Evolutionary conservation across 495 filamentous ascomycete genomes (phyloP).

Genomic region (Aspergillus asperescens): DNA sequence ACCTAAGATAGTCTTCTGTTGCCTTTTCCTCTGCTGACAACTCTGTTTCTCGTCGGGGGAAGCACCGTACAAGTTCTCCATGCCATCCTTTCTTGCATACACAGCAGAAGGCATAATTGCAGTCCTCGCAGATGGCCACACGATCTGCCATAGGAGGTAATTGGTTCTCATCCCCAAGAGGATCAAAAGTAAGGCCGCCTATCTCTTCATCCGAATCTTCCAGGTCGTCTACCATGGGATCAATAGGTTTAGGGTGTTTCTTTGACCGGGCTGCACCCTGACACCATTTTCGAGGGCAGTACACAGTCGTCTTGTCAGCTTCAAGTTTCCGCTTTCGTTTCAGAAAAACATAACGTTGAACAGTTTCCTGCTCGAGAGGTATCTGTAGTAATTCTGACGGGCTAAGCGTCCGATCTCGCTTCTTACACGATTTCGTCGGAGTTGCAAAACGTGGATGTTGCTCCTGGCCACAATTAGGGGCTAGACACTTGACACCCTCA

Average conservation of each 20-base stretch:
- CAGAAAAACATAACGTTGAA: conserved; percentile 79
- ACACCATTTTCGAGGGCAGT: conserved; percentile 91
- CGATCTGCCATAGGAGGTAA: conserved; percentile 50
- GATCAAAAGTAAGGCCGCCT: conserved; percentile 25
- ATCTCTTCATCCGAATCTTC: conserved; percentile 46
- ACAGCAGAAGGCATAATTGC: conserved; percentile 85
- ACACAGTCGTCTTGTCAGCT: conserved; percentile 85
- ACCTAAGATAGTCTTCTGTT: conserved; percentile 70
- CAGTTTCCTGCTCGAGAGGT: conserved; percentile 62
- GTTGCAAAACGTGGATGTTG: conserved; percentile 22
- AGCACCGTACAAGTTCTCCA: conserved; percentile 66
- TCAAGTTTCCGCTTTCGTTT: conserved; percentile 91
- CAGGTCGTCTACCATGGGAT: conserved; percentile 46
- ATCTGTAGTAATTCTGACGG: conserved; percentile 89
- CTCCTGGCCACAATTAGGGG: conserved; percentile 68
- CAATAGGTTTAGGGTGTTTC: conserved; percentile 62
- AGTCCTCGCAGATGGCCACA: conserved; percentile 82
- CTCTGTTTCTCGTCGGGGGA: conserved; percentile 55
- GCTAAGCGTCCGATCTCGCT: conserved; percentile 60
- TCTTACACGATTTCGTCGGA: conserved; percentile 34
- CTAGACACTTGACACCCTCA: conserved; percentile 66
- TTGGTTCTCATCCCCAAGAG: conserved; percentile 32
- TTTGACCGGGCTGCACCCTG: conserved; percentile 82
- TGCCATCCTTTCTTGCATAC: conserved; percentile 79
- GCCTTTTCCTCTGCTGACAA: conserved; percentile 79